Conservation (phyloP, 345 rosid species). For the Melaleuca alternifolia region DNA sequence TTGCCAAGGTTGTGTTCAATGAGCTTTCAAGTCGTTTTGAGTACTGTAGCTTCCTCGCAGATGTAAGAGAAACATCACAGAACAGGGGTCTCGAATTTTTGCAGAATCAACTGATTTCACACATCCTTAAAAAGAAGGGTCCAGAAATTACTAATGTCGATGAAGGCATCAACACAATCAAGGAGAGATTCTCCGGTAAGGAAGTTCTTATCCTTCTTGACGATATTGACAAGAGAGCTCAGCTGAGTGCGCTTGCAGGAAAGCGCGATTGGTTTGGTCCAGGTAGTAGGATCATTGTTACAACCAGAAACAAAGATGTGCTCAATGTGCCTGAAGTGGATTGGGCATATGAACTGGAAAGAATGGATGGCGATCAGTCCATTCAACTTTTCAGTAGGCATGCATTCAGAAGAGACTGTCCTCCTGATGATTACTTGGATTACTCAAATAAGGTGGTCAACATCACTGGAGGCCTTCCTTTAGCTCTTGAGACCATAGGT, state of each 20-base stretch:
- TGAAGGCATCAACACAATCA: slow-evolving; percentile 10
- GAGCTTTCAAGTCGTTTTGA: slow-evolving; percentile 1
- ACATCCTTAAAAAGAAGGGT: slow-evolving; percentile 8
- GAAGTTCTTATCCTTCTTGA: slow-evolving; percentile 12
- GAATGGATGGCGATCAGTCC: slow-evolving; percentile 5
- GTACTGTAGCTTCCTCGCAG: slow-evolving; percentile 3
- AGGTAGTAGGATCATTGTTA: slow-evolving; percentile 10
- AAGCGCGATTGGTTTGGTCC: slow-evolving; percentile 10
- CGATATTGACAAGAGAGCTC: slow-evolving; percentile 5
- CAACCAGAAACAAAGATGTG: slow-evolving; percentile 7
- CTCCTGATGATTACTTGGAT: not conserved
- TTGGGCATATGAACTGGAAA: slow-evolving; percentile 1
- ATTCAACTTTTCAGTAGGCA: slow-evolving; percentile 12
- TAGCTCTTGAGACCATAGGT: slow-evolving; percentile 10
- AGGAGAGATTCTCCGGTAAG: slow-evolving; percentile 7
- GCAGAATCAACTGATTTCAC: slow-evolving; percentile 7
- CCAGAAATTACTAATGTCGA: slow-evolving; percentile 9
- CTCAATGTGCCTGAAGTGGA: slow-evolving; percentile 5
- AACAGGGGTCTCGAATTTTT: slow-evolving; percentile 1
- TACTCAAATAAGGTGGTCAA: slow-evolving; percentile 5
- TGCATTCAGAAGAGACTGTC: slow-evolving; percentile 6
- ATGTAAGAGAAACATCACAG: slow-evolving; percentile 8
- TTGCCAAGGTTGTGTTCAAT: slow-evolving; percentile 12
- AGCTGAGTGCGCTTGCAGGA: not conserved
- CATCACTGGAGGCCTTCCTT: slow-evolving; percentile 12